Conservation (phyloP, 140 eudicot genomes). For the Senecio squalidus region DNA sequence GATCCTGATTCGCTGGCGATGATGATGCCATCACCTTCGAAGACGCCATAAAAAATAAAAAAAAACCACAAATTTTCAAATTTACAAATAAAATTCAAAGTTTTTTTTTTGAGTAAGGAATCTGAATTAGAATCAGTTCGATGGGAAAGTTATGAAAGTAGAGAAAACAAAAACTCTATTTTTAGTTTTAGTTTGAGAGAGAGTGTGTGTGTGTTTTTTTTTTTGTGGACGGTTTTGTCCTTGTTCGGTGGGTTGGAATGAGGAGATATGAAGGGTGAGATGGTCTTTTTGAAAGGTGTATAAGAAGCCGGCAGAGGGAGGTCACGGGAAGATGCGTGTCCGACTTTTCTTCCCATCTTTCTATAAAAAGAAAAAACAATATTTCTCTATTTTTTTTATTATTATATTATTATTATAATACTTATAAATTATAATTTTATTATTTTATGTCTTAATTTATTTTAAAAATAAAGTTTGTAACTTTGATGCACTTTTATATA, state of each 20-base stretch:
- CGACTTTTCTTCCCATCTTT: slow-evolving; percentile 17
- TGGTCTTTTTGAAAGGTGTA: neutral
- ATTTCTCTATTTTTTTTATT: neutral
- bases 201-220: neutral
- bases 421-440: too few relatives aligned
- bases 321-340: slow-evolving; percentile 43
- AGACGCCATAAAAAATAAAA: slow-evolving; percentile 48
- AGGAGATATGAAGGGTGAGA: neutral
- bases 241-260: slow-evolving; percentile 5
- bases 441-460: too few relatives aligned
- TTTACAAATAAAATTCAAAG: too few relatives aligned
- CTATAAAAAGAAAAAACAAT: slow-evolving; percentile 8
- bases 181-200: slow-evolving; percentile 15
- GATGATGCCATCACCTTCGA: slow-evolving; percentile 49
- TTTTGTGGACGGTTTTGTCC: slow-evolving; percentile 21
- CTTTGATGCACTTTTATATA: too few relatives aligned
- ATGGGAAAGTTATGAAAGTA: slow-evolving; percentile 17
- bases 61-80: neutral
- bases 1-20: slow-evolving; percentile 48
- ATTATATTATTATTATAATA: neutral
- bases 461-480: too few relatives aligned
- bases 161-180: neutral
- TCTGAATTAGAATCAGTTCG: too few relatives aligned
- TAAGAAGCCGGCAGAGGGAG: slow-evolving; percentile 30
- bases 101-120: too few relatives aligned